Evolutionary conservation across 1,284 basidiomycete species (phyloP), one percentile per base, ranked within the genome.

Genomic region (Pholiota adiposa): DNA sequence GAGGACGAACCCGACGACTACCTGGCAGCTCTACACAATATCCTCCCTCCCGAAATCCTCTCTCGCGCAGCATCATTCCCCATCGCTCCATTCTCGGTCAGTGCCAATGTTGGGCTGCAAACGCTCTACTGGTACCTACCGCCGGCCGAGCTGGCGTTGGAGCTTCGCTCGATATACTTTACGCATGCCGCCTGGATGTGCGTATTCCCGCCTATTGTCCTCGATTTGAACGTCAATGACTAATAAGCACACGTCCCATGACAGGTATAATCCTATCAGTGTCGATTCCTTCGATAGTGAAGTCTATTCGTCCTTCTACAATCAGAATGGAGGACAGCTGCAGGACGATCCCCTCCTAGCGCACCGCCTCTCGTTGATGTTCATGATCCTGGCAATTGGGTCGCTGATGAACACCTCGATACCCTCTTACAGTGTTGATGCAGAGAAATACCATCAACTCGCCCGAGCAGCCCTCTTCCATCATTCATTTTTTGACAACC

Each of bases 101-200:
- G 75, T 21, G 80, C 83, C 49, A 77, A 78, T 54, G 77, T 82
- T 29, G 79, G 80, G 12, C 72, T 89, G 2, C 81, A 83, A 53
- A 80, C 77, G 43, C 77, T 90, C n/a, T 82, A 81, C 64, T 88
- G 85, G 82, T 89, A 89, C 70, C 81, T 92, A 16, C 90, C 90
- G 8, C 73, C 81, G 11, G 71, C 80, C 1, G 79, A 84, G 36
- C 83, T 80, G 62, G 88, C 89, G 4, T 75, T 79, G 21, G 81
- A 84, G 61, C 76, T 92, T 36, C 83, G 84, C 34, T 79, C 82
- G 33, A 81, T 83, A 34, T 92, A 89, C 70, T 92, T 81, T 72
- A 80, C 81, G 40, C 81, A 88, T 67, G 89, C 87, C 43, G 86
- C 88, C 44, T 92, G 89, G 90, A 90, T 92, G 90, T 90, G 69